These are phyloP conservation scores for Marasmius tenuissimus DNA, from an alignment of 1,284 basidiomycete species.

Conservation along the genomic window DNA sequence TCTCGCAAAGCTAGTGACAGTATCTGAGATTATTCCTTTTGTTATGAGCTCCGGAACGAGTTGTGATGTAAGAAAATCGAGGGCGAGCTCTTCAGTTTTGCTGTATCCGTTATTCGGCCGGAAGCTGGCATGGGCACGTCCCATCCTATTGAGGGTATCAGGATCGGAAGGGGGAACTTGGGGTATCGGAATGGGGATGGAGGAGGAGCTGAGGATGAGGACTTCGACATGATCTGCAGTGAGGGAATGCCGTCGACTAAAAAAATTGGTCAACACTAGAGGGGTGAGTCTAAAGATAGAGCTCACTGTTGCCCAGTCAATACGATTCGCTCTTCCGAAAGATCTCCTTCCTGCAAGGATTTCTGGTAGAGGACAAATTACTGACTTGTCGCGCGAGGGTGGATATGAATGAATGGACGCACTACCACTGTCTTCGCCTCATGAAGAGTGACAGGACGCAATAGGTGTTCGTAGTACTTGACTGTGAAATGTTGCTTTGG, in stretches of 20 bases:
- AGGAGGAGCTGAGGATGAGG: neutral
- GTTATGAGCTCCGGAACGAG: constrained; percentile 38
- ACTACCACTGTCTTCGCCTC: constrained; percentile 46
- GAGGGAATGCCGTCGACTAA: neutral
- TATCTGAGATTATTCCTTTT: constrained; percentile 39
- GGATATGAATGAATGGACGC: constrained; percentile 11
- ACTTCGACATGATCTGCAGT: neutral
- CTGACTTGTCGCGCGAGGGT: neutral
- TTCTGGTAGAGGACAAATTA: neutral
- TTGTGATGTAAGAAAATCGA: constrained; percentile 30
- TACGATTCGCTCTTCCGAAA: neutral
- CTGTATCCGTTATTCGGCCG: constrained; percentile 10
- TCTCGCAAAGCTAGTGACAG: constrained; percentile 26
- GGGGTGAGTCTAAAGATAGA: no score
- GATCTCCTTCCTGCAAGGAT: neutral
- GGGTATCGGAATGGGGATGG: neutral
- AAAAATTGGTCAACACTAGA: neutral
- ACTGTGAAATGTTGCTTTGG: constrained; percentile 34
- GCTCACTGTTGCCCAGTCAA: no score
- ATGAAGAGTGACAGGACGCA: constrained; percentile 31
- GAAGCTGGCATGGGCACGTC: constrained; percentile 14
- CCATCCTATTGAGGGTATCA: constrained; percentile 3
- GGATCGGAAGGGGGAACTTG: neutral
- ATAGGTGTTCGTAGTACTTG: constrained; percentile 39
- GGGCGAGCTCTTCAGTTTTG: constrained; percentile 1